Percentiles rank a stretch among this genome's conserved stretches.
Evolutionary conservation across 768 basidiomycete species (phyloP).

Genomic region (Termitomyces sp.): DNA sequence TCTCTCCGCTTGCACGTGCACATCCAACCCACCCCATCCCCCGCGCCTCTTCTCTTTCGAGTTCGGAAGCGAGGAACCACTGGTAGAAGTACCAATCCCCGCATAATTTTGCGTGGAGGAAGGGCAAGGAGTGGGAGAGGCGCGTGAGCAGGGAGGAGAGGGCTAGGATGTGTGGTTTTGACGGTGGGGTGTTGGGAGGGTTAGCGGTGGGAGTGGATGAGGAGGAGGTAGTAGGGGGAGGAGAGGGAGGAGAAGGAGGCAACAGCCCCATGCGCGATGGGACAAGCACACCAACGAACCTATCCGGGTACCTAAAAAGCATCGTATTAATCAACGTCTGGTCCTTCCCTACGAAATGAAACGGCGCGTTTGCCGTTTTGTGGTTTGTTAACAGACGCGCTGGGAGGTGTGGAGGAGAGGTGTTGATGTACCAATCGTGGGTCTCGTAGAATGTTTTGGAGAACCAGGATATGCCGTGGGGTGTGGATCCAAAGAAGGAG

Average conservation of each 20-base stretch:
- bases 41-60: slow-evolving; percentile 19
- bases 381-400: no score
- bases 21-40: slow-evolving; percentile 17
- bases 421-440: slow-evolving; percentile 49
- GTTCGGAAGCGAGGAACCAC: slow-evolving; percentile 40
- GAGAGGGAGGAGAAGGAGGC: slow-evolving; percentile 8
- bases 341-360: slow-evolving; percentile 55
- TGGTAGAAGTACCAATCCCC: slow-evolving; percentile 52
- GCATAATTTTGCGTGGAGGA: slow-evolving; percentile 23
- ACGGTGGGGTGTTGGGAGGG: background rate
- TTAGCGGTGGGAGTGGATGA: no score
- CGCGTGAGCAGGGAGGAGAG: background rate
- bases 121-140: slow-evolving; percentile 8
- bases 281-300: slow-evolving; percentile 38
- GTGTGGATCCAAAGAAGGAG: slow-evolving; percentile 58
- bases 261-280: slow-evolving; percentile 17
- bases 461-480: slow-evolving; percentile 45
- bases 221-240: background rate
- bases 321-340: slow-evolving; percentile 52
- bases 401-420: slow-evolving; percentile 20
- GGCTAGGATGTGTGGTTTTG: background rate
- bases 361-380: slow-evolving; percentile 1
- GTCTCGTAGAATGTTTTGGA: slow-evolving; percentile 44
- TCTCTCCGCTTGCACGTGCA: background rate
- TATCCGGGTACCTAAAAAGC: slow-evolving; percentile 43